phyloP scores from a whole-genome alignment of 2,329 filamentous ascomycete species.

The Pleoardoris graminearum region DNA sequence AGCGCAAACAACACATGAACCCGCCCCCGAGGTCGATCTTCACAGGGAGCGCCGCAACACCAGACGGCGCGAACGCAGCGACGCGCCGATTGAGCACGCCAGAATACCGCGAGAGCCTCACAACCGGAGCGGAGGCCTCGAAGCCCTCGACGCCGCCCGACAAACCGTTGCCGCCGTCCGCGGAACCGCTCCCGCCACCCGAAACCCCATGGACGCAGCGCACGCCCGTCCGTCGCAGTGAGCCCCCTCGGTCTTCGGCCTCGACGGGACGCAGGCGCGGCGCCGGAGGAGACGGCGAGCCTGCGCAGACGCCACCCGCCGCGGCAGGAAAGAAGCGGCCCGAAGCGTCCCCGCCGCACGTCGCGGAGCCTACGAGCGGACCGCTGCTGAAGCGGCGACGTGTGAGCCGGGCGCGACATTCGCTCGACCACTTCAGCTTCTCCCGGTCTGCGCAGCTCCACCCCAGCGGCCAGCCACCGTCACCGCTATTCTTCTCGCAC shows the following conservation, averaged over 20 bases:
- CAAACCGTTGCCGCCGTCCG: slow-evolving; percentile 6
- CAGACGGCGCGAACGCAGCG: slow-evolving; percentile 14
- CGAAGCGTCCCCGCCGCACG: slow-evolving; percentile 8
- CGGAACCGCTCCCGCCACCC: slow-evolving; percentile 1
- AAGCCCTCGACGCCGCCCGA: slow-evolving; percentile 19
- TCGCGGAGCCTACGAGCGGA: slow-evolving; percentile 28
- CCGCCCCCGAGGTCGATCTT: slow-evolving; percentile 41
- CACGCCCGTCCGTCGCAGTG: slow-evolving; percentile 19
- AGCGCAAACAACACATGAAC: slow-evolving; percentile 25
- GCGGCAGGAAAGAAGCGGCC: slow-evolving; percentile 29
- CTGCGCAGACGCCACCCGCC: slow-evolving; percentile 21
- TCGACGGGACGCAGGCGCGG: slow-evolving; percentile 15
- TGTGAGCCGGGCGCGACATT: slow-evolving; percentile 30
- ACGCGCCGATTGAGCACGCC: slow-evolving; percentile 22
- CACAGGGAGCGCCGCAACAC: slow-evolving; percentile 31
- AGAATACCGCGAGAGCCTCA: slow-evolving; percentile 23
- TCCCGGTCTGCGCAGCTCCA: slow-evolving; percentile 23
- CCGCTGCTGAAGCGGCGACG: slow-evolving; percentile 41
- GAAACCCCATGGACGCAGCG: slow-evolving; percentile 23
- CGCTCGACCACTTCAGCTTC: slow-evolving; percentile 43
- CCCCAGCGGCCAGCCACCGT: slow-evolving; percentile 45
- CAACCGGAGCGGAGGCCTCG: slow-evolving; percentile 13
- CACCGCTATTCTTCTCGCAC: slow-evolving; percentile 59
- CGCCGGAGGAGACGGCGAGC: slow-evolving; percentile 1
- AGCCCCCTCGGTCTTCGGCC: slow-evolving; percentile 13